Conservation (phyloP, 1,284 basidiomycete genomes). For the Termitomyces sp. region DNA sequence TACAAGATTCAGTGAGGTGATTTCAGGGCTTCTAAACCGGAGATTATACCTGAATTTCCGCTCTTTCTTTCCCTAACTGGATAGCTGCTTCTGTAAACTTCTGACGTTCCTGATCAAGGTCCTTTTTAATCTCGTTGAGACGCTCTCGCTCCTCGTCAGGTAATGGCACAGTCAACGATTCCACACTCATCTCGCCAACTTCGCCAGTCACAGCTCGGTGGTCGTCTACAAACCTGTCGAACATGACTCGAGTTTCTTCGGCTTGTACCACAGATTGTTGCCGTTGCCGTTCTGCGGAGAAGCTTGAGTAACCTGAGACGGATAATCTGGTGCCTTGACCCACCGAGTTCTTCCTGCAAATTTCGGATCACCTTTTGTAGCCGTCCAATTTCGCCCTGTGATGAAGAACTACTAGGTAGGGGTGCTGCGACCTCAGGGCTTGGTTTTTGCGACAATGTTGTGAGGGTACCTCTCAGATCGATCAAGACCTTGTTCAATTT, state of each 20-base stretch:
- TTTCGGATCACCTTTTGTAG: conserved; percentile 42
- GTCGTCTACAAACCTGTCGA: conserved; percentile 46
- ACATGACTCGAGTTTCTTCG: conserved; percentile 43
- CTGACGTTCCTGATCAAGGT: conserved; percentile 64
- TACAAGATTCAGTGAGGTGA: not conserved
- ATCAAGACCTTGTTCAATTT: conserved; percentile 45
- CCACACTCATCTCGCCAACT: conserved; percentile 40
- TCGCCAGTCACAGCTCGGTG: conserved; percentile 27
- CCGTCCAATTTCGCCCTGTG: conserved; percentile 36
- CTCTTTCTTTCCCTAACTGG: conserved; percentile 60
- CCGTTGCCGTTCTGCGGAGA: conserved; percentile 41
- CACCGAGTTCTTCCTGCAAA: conserved; percentile 57
- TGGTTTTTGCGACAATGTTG: conserved; percentile 18
- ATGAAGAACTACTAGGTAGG: conserved; percentile 13
- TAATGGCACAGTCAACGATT: conserved; percentile 47
- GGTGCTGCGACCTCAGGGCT: conserved; percentile 15
- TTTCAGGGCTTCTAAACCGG: not conserved
- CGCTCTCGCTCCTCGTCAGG: conserved; percentile 48
- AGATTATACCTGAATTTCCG: conserved; percentile 55
- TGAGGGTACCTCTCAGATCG: conserved; percentile 34
- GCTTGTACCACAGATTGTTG: conserved; percentile 39
- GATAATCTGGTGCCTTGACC: conserved; percentile 13
- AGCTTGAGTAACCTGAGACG: conserved; percentile 1
- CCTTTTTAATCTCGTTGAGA: conserved; percentile 43
- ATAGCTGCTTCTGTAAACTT: conserved; percentile 63